Conservation (phyloP, 306 rosid genomes). For the Vigna unguiculata region DNA sequence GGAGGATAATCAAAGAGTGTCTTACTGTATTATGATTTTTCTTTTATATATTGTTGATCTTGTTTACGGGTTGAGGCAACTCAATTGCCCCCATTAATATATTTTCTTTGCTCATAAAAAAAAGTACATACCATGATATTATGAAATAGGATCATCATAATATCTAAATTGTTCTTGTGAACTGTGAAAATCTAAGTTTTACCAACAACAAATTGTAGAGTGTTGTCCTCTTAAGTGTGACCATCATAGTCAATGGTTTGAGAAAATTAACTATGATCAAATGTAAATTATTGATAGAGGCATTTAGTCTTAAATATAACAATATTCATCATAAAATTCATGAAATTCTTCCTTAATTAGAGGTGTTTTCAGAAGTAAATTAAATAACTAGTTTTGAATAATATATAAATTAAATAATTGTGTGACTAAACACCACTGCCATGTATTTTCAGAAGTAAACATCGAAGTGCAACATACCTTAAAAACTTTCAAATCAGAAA, state of each 20-base stretch:
- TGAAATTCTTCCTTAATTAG: neutral
- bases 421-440: too few species aligned
- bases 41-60: too few species aligned
- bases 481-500: too few species aligned
- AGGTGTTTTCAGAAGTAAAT: too few species aligned
- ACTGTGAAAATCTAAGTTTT: neutral
- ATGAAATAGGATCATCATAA: neutral
- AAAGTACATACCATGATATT: neutral
- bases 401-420: too few species aligned
- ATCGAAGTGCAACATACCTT: too few species aligned
- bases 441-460: too few species aligned
- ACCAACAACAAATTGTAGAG: neutral
- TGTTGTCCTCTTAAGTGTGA: neutral
- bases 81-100: too few species aligned
- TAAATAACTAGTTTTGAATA: too few species aligned
- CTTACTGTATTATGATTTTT: neutral
- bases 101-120: too few species aligned
- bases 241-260: neutral
- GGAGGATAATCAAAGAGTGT: too few species aligned
- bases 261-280: neutral
- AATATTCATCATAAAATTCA: neutral
- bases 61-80: too few species aligned
- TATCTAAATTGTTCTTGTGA: neutral
- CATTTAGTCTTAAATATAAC: neutral
- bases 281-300: neutral